Evolutionary conservation across 2,329 filamentous ascomycete species (phyloP).

Genomic region (Claviceps fusiformis): DNA sequence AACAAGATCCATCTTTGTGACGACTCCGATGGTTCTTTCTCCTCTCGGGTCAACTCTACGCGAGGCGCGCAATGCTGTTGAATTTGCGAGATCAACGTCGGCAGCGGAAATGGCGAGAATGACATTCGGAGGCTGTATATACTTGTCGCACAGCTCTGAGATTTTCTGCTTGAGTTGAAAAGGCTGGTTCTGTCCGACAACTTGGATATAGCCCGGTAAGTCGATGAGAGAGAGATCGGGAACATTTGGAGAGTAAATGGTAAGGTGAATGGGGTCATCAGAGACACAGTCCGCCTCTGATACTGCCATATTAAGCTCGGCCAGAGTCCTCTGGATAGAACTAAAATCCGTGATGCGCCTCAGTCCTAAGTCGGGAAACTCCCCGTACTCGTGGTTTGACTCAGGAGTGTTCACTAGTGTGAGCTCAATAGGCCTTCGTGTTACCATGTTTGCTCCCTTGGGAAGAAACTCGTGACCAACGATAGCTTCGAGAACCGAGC

Average conservation of each 20-base stretch:
- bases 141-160: conserved; percentile 90
- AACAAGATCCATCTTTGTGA: conserved; percentile 98
- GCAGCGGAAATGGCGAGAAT: conserved; percentile 95
- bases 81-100: conserved; percentile 94
- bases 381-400: conserved; percentile 77
- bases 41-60: conserved; percentile 85
- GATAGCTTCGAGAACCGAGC: conserved; percentile 90
- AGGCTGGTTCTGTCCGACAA: conserved; percentile 82
- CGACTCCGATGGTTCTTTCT: conserved; percentile 93
- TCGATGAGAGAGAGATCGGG: conserved; percentile 94
- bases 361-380: conserved; percentile 84
- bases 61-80: conserved; percentile 78
- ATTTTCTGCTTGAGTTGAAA: conserved; percentile 91
- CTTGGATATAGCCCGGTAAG: conserved; percentile 93
- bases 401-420: conserved; percentile 92
- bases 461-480: conserved; percentile 96
- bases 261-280: conserved; percentile 90
- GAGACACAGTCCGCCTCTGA: conserved; percentile 85
- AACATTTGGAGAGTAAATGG: conserved; percentile 89
- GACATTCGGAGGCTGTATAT: conserved; percentile 90
- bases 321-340: conserved; percentile 84
- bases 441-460: conserved; percentile 99
- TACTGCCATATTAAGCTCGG: conserved; percentile 87
- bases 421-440: conserved; percentile 84
- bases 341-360: conserved; percentile 85